Conservation (phyloP, 177 flowering plant genomes). For the Vitis hybrid region DNA sequence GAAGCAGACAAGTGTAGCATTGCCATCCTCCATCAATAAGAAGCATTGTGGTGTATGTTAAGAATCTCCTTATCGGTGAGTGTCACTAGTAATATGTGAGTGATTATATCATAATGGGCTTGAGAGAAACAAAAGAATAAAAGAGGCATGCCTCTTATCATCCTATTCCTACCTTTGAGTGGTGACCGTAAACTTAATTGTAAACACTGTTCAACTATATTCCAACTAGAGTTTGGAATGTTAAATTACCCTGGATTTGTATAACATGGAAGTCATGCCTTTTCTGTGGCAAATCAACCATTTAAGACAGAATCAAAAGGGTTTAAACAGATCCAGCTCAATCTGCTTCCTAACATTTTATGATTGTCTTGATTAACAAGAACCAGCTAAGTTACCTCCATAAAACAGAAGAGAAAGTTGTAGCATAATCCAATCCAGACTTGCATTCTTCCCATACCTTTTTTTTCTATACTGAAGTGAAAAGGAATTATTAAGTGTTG, state of each 20-base stretch:
- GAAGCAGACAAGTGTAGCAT: constrained; percentile 3
- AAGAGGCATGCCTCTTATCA: constrained; percentile 7
- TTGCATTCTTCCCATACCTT: too few relatives aligned
- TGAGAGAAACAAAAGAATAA: constrained; percentile 9
- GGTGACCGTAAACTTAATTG: neutral
- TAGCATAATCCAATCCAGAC: too few relatives aligned
- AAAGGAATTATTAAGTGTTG: too few relatives aligned
- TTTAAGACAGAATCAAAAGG: neutral
- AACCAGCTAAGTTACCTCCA: too few relatives aligned
- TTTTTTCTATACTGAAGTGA: too few relatives aligned
- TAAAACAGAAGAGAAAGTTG: too few relatives aligned
- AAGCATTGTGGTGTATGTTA: constrained; percentile 6
- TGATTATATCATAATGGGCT: constrained; percentile 6
- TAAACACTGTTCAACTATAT: neutral
- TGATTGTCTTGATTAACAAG: too few relatives aligned
- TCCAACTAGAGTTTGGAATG: neutral
- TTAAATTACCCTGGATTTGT: neutral
- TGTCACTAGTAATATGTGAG: constrained; percentile 5
- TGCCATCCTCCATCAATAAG: constrained; percentile 1
- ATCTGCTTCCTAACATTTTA: neutral
- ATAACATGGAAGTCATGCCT: neutral
- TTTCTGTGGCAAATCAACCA: neutral
- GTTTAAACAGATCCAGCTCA: neutral
- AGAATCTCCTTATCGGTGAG: neutral
- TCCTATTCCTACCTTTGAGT: neutral